Conservation (phyloP, 192 early-diverging fungal genomes). For the Martensiomyces pterosporus region DNA sequence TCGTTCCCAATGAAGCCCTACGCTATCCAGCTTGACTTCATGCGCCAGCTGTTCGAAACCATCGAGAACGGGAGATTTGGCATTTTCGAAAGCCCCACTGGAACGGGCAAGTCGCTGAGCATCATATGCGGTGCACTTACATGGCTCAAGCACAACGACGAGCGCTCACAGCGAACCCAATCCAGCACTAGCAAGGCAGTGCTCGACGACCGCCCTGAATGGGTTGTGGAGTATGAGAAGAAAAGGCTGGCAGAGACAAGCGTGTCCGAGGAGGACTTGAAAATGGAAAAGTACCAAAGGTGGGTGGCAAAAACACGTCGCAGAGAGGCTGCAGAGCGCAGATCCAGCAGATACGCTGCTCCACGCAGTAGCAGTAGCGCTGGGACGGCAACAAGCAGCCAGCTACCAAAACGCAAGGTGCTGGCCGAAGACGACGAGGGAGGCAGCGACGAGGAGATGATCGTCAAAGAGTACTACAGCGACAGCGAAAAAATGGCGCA, state of each 20-base stretch:
- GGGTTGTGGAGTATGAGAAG: slow-evolving; percentile 37
- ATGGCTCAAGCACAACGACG: slow-evolving; percentile 68
- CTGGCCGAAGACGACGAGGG: slow-evolving; percentile 2
- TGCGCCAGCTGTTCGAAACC: slow-evolving; percentile 66
- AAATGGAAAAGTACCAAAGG: slow-evolving; percentile 11
- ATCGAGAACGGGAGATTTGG: slow-evolving; percentile 66
- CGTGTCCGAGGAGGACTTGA: background rate
- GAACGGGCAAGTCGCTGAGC: slow-evolving; percentile 89
- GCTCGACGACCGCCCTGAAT: slow-evolving; percentile 39
- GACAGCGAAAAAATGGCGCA: slow-evolving; percentile 42
- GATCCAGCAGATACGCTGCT: background rate
- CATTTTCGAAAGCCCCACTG: slow-evolving; percentile 90
- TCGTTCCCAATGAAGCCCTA: slow-evolving; percentile 72
- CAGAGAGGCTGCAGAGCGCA: slow-evolving; percentile 16
- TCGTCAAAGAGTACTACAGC: slow-evolving; percentile 64
- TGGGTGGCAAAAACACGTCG: slow-evolving; percentile 32
- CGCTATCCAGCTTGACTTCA: slow-evolving; percentile 72
- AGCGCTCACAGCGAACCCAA: background rate
- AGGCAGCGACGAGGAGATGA: slow-evolving; percentile 45
- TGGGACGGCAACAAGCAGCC: background rate
- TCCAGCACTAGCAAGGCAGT: background rate
- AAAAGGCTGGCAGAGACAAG: slow-evolving; percentile 7
- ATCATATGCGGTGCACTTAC: slow-evolving; percentile 79
- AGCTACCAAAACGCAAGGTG: slow-evolving; percentile 7
- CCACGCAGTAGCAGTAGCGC: background rate